Evolutionary conservation across 2,329 filamentous ascomycete genomes (phyloP).

Genomic region (Cadophora malorum): DNA sequence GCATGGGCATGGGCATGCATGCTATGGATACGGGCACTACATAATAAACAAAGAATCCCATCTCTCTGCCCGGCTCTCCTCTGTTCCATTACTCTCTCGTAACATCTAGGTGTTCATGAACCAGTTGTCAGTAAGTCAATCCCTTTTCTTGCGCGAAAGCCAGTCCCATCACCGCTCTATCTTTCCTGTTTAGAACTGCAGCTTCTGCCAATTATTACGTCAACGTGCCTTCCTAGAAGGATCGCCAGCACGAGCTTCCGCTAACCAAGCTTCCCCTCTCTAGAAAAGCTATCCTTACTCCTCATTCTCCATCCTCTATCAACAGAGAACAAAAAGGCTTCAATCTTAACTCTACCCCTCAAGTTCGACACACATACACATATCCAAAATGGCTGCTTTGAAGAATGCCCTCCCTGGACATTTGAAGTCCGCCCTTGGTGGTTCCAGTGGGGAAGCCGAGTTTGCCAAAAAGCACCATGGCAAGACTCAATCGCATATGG

Average conservation of each 20-base stretch:
- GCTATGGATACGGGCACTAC: neutral
- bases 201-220: slow-evolving; percentile 23
- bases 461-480: slow-evolving; percentile 75
- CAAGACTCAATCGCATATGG: slow-evolving; percentile 87
- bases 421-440: slow-evolving; percentile 62
- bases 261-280: slow-evolving; percentile 25
- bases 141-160: no score
- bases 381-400: slow-evolving; percentile 66
- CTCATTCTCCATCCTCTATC: slow-evolving; percentile 1
- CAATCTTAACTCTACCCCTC: neutral
- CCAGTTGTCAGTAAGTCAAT: slow-evolving; percentile 1
- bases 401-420: slow-evolving; percentile 84
- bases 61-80: neutral
- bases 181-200: slow-evolving; percentile 7
- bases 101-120: neutral
- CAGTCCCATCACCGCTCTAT: slow-evolving; percentile 1
- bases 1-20: neutral
- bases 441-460: slow-evolving; percentile 49
- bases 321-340: neutral
- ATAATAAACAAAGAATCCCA: slow-evolving; percentile 9
- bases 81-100: neutral
- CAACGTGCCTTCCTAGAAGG: slow-evolving; percentile 15
- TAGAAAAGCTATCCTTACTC: slow-evolving; percentile 21
- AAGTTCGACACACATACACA: slow-evolving; percentile 13
- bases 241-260: slow-evolving; percentile 21